Conservation (phyloP, 1,139 yeast genomes). For the Debaryomyces robertsiae region DNA sequence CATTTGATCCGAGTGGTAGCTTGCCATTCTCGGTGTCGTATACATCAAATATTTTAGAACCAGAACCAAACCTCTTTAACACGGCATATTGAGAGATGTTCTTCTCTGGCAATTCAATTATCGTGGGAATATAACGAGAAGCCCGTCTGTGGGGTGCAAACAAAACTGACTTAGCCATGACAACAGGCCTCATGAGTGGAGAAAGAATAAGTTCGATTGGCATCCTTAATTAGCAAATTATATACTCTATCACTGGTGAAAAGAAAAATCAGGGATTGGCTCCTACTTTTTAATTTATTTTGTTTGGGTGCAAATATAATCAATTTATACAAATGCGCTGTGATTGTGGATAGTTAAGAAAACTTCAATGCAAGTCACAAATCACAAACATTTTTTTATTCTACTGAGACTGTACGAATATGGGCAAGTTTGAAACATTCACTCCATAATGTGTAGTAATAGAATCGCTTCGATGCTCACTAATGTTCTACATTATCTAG, state of each 20-base stretch:
- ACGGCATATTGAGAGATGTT: slow-evolving; percentile 45
- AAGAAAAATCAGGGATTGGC: background rate
- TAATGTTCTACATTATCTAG: too few species aligned
- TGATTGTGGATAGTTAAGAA: slow-evolving; percentile 4
- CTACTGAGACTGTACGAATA: too few species aligned
- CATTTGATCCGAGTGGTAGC: slow-evolving; percentile 37
- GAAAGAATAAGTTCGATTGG: slow-evolving; percentile 60
- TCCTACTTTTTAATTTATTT: background rate
- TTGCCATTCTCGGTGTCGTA: slow-evolving; percentile 46
- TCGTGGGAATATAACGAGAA: slow-evolving; percentile 57
- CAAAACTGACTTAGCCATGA: slow-evolving; percentile 53
- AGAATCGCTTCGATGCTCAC: too few species aligned
- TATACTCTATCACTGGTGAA: background rate
- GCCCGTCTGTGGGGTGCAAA: slow-evolving; percentile 61
- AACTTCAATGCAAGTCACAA: slow-evolving; percentile 25
- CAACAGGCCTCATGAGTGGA: slow-evolving; percentile 62
- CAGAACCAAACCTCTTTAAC: slow-evolving; percentile 58
- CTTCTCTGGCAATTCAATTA: slow-evolving; percentile 44
- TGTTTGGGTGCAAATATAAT: slow-evolving; percentile 8
- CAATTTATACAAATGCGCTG: slow-evolving; percentile 1
- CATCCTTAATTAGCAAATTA: slow-evolving; percentile 31
- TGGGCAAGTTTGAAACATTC: too few species aligned
- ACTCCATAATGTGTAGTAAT: too few species aligned
- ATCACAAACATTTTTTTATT: slow-evolving; percentile 25
- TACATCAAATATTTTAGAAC: slow-evolving; percentile 58